Percentiles rank a stretch among this genome's conserved stretches.
Conservation (phyloP, 1,284 basidiomycete species). For the Leccinum pachyderme region DNA sequence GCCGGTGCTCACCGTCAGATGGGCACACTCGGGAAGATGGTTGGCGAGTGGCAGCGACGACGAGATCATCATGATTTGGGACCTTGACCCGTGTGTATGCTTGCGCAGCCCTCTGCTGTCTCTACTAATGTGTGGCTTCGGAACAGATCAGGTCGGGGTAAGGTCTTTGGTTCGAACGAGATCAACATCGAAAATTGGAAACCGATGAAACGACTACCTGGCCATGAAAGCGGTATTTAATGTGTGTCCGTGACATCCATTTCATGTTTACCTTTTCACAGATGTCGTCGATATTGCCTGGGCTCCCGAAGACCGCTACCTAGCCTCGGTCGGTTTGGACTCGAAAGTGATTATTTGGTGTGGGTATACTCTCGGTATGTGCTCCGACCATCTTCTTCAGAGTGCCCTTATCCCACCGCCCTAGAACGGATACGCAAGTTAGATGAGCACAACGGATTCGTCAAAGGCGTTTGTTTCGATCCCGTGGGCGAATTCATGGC, state of each 20-base stretch:
- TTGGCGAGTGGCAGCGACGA: slow-evolving; percentile 97
- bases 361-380: slow-evolving; percentile 78
- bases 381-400: neutral
- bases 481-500: slow-evolving; percentile 95
- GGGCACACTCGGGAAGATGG: slow-evolving; percentile 93
- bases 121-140: neutral
- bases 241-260: slow-evolving; percentile 4
- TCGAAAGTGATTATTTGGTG: slow-evolving; percentile 93
- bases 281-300: slow-evolving; percentile 97
- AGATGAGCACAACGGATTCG: slow-evolving; percentile 91
- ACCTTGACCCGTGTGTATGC: slow-evolving; percentile 83
- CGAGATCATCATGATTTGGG: slow-evolving; percentile 95
- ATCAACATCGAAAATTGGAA: slow-evolving; percentile 98
- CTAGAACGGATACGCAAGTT: slow-evolving; percentile 81
- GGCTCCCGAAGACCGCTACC: slow-evolving; percentile 87
- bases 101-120: neutral
- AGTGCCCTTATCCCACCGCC: neutral
- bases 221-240: slow-evolving; percentile 82
- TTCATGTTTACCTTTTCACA: slow-evolving; percentile 30
- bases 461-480: slow-evolving; percentile 99
- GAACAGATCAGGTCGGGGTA: slow-evolving; percentile 71
- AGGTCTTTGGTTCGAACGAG: slow-evolving; percentile 90
- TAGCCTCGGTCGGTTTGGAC: slow-evolving; percentile 94
- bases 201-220: slow-evolving; percentile 85
- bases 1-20: slow-evolving; percentile 91